These are phyloP conservation scores for Loxodes magnus DNA, from an alignment of 73 alveolate genomes.

Conservation along the genomic window DNA sequence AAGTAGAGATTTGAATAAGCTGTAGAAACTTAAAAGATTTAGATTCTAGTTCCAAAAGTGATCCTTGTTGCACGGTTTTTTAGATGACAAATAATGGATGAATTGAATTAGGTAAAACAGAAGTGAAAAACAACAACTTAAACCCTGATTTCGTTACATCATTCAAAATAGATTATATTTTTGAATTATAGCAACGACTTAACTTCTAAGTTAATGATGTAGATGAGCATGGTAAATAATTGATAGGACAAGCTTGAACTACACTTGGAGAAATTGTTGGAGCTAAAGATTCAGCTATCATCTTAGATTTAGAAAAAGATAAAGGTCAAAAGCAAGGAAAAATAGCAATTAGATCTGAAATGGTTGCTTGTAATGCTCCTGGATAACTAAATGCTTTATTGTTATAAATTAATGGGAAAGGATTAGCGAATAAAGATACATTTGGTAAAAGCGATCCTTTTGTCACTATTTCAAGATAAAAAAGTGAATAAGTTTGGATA, in stretches of 20 bases:
- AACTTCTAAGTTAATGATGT: conserved; percentile 39
- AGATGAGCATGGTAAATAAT: conserved; percentile 41
- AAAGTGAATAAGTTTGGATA: too few species aligned
- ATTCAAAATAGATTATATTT: conserved; percentile 43
- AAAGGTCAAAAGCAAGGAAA: conserved; percentile 20
- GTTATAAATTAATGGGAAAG: too few species aligned
- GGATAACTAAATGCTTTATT: too few species aligned
- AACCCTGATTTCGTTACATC: conserved; percentile 60
- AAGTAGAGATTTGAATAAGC: too few species aligned
- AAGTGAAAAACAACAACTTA: conserved; percentile 49
- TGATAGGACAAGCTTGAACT: conserved; percentile 46
- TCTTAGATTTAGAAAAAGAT: conserved; percentile 25
- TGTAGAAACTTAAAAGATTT: too few species aligned
- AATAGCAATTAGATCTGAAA: conserved; percentile 11
- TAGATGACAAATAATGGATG: too few species aligned
- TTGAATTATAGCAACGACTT: conserved; percentile 49
- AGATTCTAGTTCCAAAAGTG: too few species aligned
- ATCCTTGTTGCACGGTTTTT: too few species aligned
- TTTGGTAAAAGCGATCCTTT: too few species aligned
- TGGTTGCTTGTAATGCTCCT: too few species aligned
- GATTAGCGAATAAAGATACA: too few species aligned
- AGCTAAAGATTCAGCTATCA: conserved; percentile 22
- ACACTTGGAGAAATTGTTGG: conserved; percentile 52
- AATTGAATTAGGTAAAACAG: conserved; percentile 64
- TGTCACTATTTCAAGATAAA: too few species aligned